Conservation (phyloP, 2,329 filamentous ascomycete genomes). For the Magnaporthiopsis incrustans region DNA sequence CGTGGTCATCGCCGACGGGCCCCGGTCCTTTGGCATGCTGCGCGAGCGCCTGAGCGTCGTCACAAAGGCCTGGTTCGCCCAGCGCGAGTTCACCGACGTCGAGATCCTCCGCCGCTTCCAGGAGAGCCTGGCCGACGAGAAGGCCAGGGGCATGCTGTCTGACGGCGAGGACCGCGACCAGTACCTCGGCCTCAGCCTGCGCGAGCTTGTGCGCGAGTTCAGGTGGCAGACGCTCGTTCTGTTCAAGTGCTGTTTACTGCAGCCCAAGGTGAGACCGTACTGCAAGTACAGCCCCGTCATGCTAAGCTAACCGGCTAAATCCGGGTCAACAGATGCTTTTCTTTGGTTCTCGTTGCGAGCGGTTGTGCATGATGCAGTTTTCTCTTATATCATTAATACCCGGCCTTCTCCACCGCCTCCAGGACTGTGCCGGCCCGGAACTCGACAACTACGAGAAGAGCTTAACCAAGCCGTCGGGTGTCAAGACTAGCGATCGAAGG, state of each 20-base stretch:
- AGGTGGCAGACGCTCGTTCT: slow-evolving; percentile 90
- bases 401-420: slow-evolving; percentile 80
- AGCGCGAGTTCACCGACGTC: slow-evolving; percentile 82
- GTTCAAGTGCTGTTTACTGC: slow-evolving; percentile 86
- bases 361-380: slow-evolving; percentile 97
- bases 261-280: slow-evolving; percentile 66
- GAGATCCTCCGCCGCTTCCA: slow-evolving; percentile 89
- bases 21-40: slow-evolving; percentile 82
- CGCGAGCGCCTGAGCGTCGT: slow-evolving; percentile 85
- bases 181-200: slow-evolving; percentile 79
- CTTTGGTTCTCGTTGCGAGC: slow-evolving; percentile 93
- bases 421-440: slow-evolving; percentile 92
- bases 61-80: slow-evolving; percentile 92
- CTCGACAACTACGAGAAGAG: slow-evolving; percentile 75
- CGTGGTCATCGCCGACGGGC: slow-evolving; percentile 86
- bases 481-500: slow-evolving; percentile 84
- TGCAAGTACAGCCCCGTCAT: too few relatives aligned
- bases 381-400: slow-evolving; percentile 92
- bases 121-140: slow-evolving; percentile 70
- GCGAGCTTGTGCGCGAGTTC: slow-evolving; percentile 90
- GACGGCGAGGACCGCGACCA: slow-evolving; percentile 73
- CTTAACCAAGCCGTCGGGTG: slow-evolving; percentile 68
- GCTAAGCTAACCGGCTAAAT: background rate
- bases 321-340: slow-evolving; percentile 72
- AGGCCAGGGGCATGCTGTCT: slow-evolving; percentile 40